Base-by-base conservation (phyloP, 2,329 filamentous ascomycete species). In the Apiospora pterosperma region DNA sequence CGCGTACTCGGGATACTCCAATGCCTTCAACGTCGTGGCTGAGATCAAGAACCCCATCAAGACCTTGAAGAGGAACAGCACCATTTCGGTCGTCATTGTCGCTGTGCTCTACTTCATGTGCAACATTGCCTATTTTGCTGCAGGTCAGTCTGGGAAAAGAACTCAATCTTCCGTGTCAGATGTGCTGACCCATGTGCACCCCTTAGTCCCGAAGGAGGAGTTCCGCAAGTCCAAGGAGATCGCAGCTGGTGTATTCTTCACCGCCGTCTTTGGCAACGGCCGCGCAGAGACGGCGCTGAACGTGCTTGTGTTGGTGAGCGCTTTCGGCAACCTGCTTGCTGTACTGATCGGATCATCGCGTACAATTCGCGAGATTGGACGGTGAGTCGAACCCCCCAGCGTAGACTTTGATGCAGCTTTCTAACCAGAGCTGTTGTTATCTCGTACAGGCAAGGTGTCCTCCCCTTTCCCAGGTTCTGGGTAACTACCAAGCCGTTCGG, bases 401-500 rank as follows among this genome's bases (percentile, higher is more conserved):
- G 23, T 19, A 14, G 28, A 48, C 12, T 28, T 2, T 1, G 0
- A 3, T 5, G 21, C 23, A 52, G 2, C 8, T 19, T 61, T 23
- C 36, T 63, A 28, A 67, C 34, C 1, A 25, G 1, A 34, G 16
- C 59, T 12, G 12, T 10, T 58, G 48, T 34, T 25, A 16, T n/a
- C n/a, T n/a, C 7, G 5, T 4, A n/a, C 3, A 84, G 85, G 65
- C 86, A 88, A 78, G 87, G 87, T 6, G 83, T 88, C 0, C 80
- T 89, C 8, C 87, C 87, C 0, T 89, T 74, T 31, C 80, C 86
- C 0, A 74, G 75, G 1, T 84, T 89, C 66, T 90, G 87, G 87
- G 85, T 85, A 0, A 86, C 84, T 0, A 89, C 86, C 0, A 80
- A 79, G 21, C 88, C 88, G 0, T 89, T 90, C 64, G 87, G 86